phyloP scores from a whole-genome alignment of 495 filamentous ascomycete species.

The Talaromyces trachyspermus region DNA sequence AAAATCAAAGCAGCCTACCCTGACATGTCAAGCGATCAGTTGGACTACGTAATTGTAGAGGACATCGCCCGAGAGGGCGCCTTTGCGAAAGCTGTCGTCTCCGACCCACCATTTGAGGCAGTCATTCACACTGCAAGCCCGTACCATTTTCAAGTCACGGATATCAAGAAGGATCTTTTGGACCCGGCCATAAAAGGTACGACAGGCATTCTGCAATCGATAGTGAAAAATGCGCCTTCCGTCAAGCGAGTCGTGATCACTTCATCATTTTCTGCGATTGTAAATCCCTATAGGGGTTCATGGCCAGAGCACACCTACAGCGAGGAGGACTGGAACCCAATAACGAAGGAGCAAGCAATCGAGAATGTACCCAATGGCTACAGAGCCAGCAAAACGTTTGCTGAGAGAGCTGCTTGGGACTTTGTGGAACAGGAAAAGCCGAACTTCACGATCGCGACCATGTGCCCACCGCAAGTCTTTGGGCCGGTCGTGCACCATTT shows the following conservation, averaged over 20 bases:
- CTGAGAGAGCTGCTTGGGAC: conserved; percentile 72
- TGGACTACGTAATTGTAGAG: conserved; percentile 69
- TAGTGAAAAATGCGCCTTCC: conserved; percentile 46
- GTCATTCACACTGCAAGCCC: conserved; percentile 15
- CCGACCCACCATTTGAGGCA: conserved; percentile 66
- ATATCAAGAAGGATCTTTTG: conserved; percentile 63
- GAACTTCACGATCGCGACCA: conserved; percentile 65
- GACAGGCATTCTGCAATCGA: conserved; percentile 51
- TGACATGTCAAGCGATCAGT: conserved; percentile 48
- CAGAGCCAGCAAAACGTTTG: conserved; percentile 51
- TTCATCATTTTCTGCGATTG: conserved; percentile 64
- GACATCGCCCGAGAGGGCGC: conserved; percentile 71
- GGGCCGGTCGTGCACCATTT: conserved; percentile 63
- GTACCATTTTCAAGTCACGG: conserved; percentile 36
- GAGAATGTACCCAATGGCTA: conserved; percentile 47
- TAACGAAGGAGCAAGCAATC: conserved; percentile 51
- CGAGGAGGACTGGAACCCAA: conserved; percentile 69
- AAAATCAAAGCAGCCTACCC: conserved; percentile 64
- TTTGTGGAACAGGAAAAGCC: conserved; percentile 74
- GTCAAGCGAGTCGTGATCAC: conserved; percentile 70
- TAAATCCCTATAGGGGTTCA: conserved; percentile 36
- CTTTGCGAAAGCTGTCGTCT: conserved; percentile 72
- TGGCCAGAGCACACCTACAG: conserved; percentile 45
- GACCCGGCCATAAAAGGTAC: conserved; percentile 71
- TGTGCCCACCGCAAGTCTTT: conserved; percentile 61